These are phyloP conservation scores for Xylaria palmicola DNA, from an alignment of 495 filamentous ascomycete genomes.

Conservation along the genomic window DNA sequence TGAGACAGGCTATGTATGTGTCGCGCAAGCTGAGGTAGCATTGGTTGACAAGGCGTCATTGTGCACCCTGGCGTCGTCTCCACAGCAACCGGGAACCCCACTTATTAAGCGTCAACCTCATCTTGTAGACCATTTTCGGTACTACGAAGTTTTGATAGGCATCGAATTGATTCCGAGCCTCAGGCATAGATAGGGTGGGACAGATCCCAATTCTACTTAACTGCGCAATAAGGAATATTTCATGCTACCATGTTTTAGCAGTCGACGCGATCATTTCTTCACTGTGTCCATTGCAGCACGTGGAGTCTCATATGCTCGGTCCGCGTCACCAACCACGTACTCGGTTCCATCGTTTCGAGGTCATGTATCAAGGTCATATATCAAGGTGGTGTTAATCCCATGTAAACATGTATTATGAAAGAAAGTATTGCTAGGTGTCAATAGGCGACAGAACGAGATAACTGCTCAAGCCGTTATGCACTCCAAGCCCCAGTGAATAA, in stretches of 20 bases:
- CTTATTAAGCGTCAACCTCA: too few relatives aligned
- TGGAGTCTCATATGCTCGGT: too few relatives aligned
- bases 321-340: background rate
- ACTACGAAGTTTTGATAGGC: too few relatives aligned
- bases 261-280: too few relatives aligned
- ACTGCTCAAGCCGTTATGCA: too few relatives aligned
- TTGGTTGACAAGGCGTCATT: background rate
- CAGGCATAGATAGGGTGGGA: background rate
- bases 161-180: background rate
- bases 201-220: background rate
- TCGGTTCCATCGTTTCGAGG: background rate
- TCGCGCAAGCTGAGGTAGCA: background rate
- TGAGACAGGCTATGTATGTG: background rate
- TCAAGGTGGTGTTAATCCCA: background rate
- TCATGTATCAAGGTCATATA: too few relatives aligned
- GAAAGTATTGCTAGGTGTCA: background rate
- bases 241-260: too few relatives aligned
- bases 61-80: background rate
- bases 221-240: too few relatives aligned
- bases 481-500: too few relatives aligned
- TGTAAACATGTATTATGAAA: background rate
- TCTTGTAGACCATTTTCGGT: too few relatives aligned
- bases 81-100: conserved; percentile 14
- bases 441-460: background rate
- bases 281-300: too few relatives aligned